Base-by-base conservation (phyloP, 495 filamentous ascomycete species). In the Diplogelasinospora grovesii region DNA sequence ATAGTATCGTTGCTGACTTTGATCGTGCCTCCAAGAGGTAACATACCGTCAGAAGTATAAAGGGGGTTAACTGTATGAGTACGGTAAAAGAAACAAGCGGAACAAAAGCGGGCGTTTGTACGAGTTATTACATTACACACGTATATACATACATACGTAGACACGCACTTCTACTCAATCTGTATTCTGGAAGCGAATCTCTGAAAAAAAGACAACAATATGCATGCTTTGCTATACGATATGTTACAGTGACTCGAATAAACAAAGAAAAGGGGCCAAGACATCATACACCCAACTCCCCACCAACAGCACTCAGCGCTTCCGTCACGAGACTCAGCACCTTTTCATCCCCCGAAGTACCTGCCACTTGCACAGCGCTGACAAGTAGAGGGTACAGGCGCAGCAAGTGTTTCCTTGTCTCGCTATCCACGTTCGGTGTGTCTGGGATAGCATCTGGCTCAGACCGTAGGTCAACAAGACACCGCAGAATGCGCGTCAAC, bases 371-470 rank as follows among this genome's bases (percentile, higher is more conserved):
- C 1, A 85, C 65, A 4, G 81, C 85, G 38, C 74, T 73, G 9
- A 81, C 75, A 16, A 95, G 55, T n/a, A 96, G 66, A 21, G 86
- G 83, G 56, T 90, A 95, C 36, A 98, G 63, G 62, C 82, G 74
- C 41, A 83, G 74, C 16, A 97, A 62, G 65, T 96, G 92, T 58
- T 84, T 85, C 52, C 59, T 53, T 18, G 54, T 57, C 39, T 72
- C 70, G 35, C 63, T 74, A 10, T 71, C 71, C 16, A 77, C 70
- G 11, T 73, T 69, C 1, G 73, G 65, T 26, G 73, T 71, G 28
- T 82, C 77, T 0, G 82, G 81, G 23, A 90, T 81, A 0, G 86
- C 81, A 3, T 77, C 73, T 2, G 81, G 77, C 55, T 89, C 83
- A 11, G 79, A 84, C 23, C 74, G 66, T 29, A 97, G 64, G 16